Conservation (phyloP, 2,329 filamentous ascomycete genomes). For the Aspergillus oerlinghausenensis region DNA sequence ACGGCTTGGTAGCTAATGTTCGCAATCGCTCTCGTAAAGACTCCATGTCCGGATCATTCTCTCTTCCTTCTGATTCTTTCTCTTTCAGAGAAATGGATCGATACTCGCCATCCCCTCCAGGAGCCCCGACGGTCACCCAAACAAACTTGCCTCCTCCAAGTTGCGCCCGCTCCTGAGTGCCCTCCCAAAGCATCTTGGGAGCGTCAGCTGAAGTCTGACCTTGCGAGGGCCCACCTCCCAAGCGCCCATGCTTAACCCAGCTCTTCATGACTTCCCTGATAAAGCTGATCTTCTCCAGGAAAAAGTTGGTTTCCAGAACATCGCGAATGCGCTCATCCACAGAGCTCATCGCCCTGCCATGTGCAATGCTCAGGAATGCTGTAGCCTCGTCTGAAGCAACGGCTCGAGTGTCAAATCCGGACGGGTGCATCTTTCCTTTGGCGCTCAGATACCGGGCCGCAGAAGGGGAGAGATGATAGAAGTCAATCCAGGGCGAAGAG, state of each 20-base stretch:
- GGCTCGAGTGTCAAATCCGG: slow-evolving; percentile 40
- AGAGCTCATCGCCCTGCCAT: slow-evolving; percentile 29
- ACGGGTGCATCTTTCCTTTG: slow-evolving; percentile 40
- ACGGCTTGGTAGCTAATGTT: slow-evolving; percentile 16
- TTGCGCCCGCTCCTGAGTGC: slow-evolving; percentile 36
- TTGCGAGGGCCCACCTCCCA: slow-evolving; percentile 30
- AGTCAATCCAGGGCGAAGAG: slow-evolving; percentile 43
- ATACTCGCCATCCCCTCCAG: slow-evolving; percentile 44
- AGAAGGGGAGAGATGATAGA: slow-evolving; percentile 45
- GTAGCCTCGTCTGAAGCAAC: slow-evolving; percentile 39
- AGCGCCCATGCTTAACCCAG: slow-evolving; percentile 36
- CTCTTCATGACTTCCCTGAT: slow-evolving; percentile 38
- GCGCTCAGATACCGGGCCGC: slow-evolving; percentile 41
- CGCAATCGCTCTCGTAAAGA: slow-evolving; percentile 26
- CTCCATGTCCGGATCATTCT: slow-evolving; percentile 26
- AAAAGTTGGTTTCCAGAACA: slow-evolving; percentile 42
- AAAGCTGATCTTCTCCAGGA: slow-evolving; percentile 41
- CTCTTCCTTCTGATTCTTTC: slow-evolving; percentile 13
- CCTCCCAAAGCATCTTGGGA: slow-evolving; percentile 38
- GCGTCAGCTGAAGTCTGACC: slow-evolving; percentile 6
- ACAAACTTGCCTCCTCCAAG: slow-evolving; percentile 46
- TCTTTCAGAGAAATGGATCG: slow-evolving; percentile 34
- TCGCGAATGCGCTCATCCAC: slow-evolving; percentile 37
- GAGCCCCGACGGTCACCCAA: slow-evolving; percentile 49
- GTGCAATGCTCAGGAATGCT: slow-evolving; percentile 38